Evolutionary conservation across 495 filamentous ascomycete species (phyloP), one percentile per base, ranked within the genome.

Genomic region (Immersiella caudata): DNA sequence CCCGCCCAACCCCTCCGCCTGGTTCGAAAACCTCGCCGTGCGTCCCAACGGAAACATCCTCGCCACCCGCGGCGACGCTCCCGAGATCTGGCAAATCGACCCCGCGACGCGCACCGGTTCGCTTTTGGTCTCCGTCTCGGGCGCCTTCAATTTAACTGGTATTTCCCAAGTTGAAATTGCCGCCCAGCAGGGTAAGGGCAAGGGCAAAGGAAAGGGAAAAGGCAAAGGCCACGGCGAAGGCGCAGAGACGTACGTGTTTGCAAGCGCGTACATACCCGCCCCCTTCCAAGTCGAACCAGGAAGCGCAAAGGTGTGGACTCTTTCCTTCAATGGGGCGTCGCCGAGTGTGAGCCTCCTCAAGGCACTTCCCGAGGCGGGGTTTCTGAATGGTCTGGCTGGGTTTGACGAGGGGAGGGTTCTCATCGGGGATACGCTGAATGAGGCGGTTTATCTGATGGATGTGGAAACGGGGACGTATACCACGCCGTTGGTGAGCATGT

Each of bases 191-290:
- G 33, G 33, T 12, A 36, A 36, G 12, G 33, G 33, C 5, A 36
- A 46, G 16, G 40, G 40, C 5, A 46, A 46, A 12, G 40, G 40
- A 12, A 24, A 9, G 20, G 9, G 5, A n/a, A 25, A 18, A 0
- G 12, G 21, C 14, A 21, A 21, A 0, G 16, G 55, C 1, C 7
- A 26, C 12, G 7, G 14, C 52, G 11, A 52, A 16, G 12, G 49
- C 22, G 20, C 3, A 29, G 82, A 83, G 67, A 73, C 77, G 12
- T 84, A 81, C 68, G 77, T 77, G 14, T 78, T 84, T 4, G 75
- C 78, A 11, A 74, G 72, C 26, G 79, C 79, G 0, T 79, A 83
- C 56, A 78, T 79, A 71, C 75, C 75, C 16, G 68, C 73, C 1
- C 52, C 59, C 0, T 71, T 74, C 51, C 22, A 61, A 33, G 72